Conservation (phyloP, 2,329 filamentous ascomycete species). For the Phoma sp. region DNA sequence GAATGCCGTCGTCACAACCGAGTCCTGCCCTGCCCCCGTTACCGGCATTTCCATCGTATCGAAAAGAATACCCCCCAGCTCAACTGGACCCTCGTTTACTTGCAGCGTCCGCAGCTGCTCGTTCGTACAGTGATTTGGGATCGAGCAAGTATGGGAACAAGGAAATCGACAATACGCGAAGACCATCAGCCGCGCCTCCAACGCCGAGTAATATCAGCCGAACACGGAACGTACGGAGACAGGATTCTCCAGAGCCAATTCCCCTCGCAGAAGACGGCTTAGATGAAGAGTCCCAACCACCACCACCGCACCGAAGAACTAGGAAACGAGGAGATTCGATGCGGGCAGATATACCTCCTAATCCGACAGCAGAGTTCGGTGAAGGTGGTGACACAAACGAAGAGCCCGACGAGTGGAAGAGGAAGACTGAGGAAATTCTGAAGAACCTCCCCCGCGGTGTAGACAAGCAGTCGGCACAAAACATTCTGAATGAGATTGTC, state of each 20-base stretch:
- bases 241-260: slow-evolving; percentile 27
- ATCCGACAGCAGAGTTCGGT: slow-evolving; percentile 37
- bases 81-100: slow-evolving; percentile 29
- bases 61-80: slow-evolving; percentile 56
- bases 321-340: slow-evolving; percentile 39
- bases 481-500: slow-evolving; percentile 95
- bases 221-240: slow-evolving; percentile 25
- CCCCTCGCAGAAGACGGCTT: slow-evolving; percentile 30
- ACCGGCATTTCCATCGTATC: slow-evolving; percentile 50
- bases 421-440: slow-evolving; percentile 58
- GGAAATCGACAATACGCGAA: slow-evolving; percentile 5
- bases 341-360: slow-evolving; percentile 41
- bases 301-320: slow-evolving; percentile 35
- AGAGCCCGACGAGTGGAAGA: slow-evolving; percentile 47
- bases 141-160: slow-evolving; percentile 23
- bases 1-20: slow-evolving; percentile 12
- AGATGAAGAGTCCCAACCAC: slow-evolving; percentile 25
- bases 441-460: slow-evolving; percentile 82
- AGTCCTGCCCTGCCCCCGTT: slow-evolving; percentile 9
- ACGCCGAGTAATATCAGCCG: slow-evolving; percentile 23
- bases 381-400: slow-evolving; percentile 29
- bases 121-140: slow-evolving; percentile 36
- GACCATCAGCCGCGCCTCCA: slow-evolving; percentile 9
- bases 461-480: slow-evolving; percentile 81
- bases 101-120: slow-evolving; percentile 41